Evolutionary conservation across 108 stramenopile species (phyloP).

Genomic region (Nitzschia palea): DNA sequence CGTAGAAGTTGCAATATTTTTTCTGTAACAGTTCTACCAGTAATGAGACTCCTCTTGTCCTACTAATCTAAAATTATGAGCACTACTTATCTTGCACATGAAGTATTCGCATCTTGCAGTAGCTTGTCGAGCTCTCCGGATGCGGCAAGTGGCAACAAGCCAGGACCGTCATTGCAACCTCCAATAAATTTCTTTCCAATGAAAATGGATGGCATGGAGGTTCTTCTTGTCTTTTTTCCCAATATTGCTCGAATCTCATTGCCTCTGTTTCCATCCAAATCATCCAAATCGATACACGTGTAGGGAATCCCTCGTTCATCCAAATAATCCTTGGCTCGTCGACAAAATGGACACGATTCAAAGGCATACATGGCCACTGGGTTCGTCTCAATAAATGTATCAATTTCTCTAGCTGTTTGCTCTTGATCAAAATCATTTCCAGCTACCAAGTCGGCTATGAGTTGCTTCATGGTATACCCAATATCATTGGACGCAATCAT

Average conservation of each 20-base stretch:
- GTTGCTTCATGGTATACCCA: conserved; percentile 64
- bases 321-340: conserved; percentile 62
- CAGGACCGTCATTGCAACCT: conserved; percentile 71
- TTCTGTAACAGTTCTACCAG: no score
- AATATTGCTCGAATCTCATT: conserved; percentile 61
- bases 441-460: conserved; percentile 70
- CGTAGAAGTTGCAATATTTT: no score
- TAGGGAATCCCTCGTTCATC: conserved; percentile 52
- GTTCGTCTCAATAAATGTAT: conserved; percentile 25
- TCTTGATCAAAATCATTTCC: conserved; percentile 55
- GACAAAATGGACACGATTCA: conserved; percentile 73
- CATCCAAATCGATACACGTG: conserved; percentile 54
- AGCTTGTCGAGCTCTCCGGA: conserved; percentile 34
- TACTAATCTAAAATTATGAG: no score
- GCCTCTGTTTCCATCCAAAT: conserved; percentile 53
- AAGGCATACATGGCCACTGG: conserved; percentile 62
- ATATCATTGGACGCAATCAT: conserved; percentile 41
- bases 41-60: no score
- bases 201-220: conserved; percentile 70
- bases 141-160: conserved; percentile 54
- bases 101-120: neutral
- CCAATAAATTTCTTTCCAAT: conserved; percentile 57
- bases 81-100: no score
- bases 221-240: conserved; percentile 54
- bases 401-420: conserved; percentile 14